Evolutionary conservation across 2,329 filamentous ascomycete species (phyloP).

Genomic region (Talaromyces islandicus): DNA sequence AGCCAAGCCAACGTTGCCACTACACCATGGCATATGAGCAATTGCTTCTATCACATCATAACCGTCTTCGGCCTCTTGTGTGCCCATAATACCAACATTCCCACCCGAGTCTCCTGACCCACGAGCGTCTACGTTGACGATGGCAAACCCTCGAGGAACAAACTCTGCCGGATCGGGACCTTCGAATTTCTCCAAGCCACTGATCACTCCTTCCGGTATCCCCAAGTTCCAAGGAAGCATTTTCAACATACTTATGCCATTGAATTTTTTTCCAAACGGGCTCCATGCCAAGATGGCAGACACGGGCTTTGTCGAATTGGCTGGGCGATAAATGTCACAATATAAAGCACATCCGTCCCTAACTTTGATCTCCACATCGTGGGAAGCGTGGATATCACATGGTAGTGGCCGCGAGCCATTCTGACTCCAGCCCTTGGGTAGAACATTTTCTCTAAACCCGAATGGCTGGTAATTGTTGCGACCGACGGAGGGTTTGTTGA

Average conservation of each 20-base stretch:
- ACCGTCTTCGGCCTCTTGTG: constrained; percentile 28
- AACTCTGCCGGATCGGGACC: constrained; percentile 23
- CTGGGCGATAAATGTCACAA: background rate
- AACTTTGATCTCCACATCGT: background rate
- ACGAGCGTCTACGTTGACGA: constrained; percentile 21
- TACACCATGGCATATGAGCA: constrained; percentile 20
- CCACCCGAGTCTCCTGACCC: constrained; percentile 24
- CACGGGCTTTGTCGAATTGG: background rate
- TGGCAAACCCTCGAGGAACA: constrained; percentile 19
- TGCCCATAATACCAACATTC: constrained; percentile 26
- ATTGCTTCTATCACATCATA: constrained; percentile 11
- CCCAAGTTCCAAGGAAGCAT: background rate
- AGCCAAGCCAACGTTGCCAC: constrained; percentile 31
- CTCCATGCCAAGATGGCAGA: background rate
- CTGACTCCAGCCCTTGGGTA: background rate
- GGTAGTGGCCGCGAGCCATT: background rate
- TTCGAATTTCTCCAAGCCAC: background rate
- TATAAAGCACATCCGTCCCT: background rate
- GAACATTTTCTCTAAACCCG: background rate
- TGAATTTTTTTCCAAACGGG: background rate
- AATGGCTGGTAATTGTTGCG: background rate
- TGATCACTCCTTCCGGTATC: background rate
- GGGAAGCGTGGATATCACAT: background rate
- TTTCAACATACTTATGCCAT: background rate
- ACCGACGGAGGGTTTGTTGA: background rate